Evolutionary conservation across 805 yeast species (phyloP), one percentile per base, ranked within the genome.

Genomic region (Candida anglica): DNA sequence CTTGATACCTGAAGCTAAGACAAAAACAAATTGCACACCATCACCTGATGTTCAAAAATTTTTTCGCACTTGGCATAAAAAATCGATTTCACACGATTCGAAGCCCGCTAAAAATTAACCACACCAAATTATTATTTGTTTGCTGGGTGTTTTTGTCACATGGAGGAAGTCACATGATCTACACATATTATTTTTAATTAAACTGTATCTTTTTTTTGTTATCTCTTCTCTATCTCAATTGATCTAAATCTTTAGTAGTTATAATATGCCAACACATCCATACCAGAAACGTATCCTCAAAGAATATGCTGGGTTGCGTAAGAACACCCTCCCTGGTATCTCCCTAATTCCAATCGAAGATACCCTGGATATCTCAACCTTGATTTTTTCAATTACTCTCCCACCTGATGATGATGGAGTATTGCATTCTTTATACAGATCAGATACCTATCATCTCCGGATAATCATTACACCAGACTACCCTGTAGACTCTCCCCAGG

Each of bases 401-500:
- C 34, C 34, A 8, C 34, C 34, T 32, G 34, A 32, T 24, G 17
- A 23, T 4, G 34, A 32, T 25, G 34, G 34, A 4, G 34, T 32
- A n/a, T 22, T 32, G 31, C 30, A 35, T 44, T 15, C 21, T 33
- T 3, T 38, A 38, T 25, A 36, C 32, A 13, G 38, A 43, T 31
- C 36, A 30, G 8, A 23, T 46, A 4, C 34, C 26, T 77, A 64
- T 45, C 54, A 71, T 20, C 49, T 80, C 21, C 57, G 67, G 28
- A 59, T 78, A 13, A 56, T 53, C 27, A 58, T 76, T 15, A 55
- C 68, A 2, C 45, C 55, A 1, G 61, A 60, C 0, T 80, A 80
- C 40, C 86, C 86, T 0, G 76, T 79, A 24, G 69, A 63, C 16
- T 66, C 78, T 3, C 86, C 86, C 0, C 69, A 67, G 36, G 81